Percentiles rank a stretch among this genome's conserved stretches.
Conservation (phyloP, 768 basidiomycete species). For the Suillus variegatus region DNA sequence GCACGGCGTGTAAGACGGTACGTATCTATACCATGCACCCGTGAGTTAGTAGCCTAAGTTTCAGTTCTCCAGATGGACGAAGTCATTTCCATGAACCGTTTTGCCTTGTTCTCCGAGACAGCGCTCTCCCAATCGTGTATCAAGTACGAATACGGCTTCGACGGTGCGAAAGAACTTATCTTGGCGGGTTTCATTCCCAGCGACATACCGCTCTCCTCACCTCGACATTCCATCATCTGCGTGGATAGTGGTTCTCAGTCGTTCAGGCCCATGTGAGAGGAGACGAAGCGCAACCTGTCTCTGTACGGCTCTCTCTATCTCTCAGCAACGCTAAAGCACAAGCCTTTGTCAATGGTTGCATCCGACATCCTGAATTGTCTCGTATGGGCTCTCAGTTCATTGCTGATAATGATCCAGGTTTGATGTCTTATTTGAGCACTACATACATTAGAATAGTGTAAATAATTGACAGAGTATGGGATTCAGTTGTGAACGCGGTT, state of each 20-base stretch:
- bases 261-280: slow-evolving; percentile 28
- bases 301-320: slow-evolving; percentile 27
- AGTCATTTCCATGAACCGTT: slow-evolving; percentile 31
- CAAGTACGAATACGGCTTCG: slow-evolving; percentile 25
- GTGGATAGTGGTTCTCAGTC: slow-evolving; percentile 13
- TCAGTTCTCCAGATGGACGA: slow-evolving; percentile 27
- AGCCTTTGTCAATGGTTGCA: slow-evolving; percentile 32
- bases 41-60: background rate
- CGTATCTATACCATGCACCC: background rate
- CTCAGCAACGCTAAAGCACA: slow-evolving; percentile 29
- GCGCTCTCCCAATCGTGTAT: slow-evolving; percentile 18
- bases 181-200: slow-evolving; percentile 34
- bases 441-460: no score
- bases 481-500: no score
- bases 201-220: slow-evolving; percentile 22
- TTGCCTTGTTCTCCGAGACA: slow-evolving; percentile 20
- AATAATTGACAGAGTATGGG: no score
- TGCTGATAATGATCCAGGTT: no score
- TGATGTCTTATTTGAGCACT: no score
- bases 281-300: slow-evolving; percentile 27
- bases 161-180: slow-evolving; percentile 26
- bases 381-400: no score
- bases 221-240: slow-evolving; percentile 25
- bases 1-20: slow-evolving; percentile 33
- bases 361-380: slow-evolving; percentile 26